These are phyloP conservation scores for Ogataea chonburiensis DNA, from an alignment of 805 yeast species.

Conservation along the genomic window DNA sequence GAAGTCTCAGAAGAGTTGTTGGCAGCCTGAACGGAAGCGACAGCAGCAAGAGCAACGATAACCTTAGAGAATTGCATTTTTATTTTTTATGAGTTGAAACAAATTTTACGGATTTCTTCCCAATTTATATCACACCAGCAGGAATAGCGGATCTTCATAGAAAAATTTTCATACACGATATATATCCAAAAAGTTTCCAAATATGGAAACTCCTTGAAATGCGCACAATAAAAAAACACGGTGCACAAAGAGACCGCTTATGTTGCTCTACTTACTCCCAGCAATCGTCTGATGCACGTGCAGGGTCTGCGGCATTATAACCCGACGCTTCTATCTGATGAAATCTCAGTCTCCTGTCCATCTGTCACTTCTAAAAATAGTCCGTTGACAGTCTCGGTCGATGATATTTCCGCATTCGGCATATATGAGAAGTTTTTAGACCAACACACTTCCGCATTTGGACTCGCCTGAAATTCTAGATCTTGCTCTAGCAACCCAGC, in stretches of 20 bases:
- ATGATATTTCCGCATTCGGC: neutral
- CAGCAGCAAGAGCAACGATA: slow-evolving; percentile 68
- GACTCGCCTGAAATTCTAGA: slow-evolving; percentile 1
- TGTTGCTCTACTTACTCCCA: too few species aligned
- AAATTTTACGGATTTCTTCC: slow-evolving; percentile 2
- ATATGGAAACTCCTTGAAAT: slow-evolving; percentile 5
- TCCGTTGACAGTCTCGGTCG: neutral
- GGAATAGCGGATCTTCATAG: slow-evolving; percentile 3
- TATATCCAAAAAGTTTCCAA: slow-evolving; percentile 4
- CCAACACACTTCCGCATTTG: slow-evolving; percentile 3
- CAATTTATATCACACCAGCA: slow-evolving; percentile 15
- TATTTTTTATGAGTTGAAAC: slow-evolving; percentile 5
- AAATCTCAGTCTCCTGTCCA: too few species aligned
- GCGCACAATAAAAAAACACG: slow-evolving; percentile 6
- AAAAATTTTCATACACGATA: slow-evolving; percentile 11
- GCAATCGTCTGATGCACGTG: too few species aligned
- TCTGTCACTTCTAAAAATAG: slow-evolving; percentile 5
- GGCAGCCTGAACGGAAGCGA: slow-evolving; percentile 66
- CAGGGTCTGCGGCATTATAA: too few species aligned
- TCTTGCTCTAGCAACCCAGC: slow-evolving; percentile 1
- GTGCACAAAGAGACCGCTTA: too few species aligned
- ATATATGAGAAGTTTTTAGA: neutral
- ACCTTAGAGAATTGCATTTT: slow-evolving; percentile 73
- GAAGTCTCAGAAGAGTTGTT: slow-evolving; percentile 44
- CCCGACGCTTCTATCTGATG: too few species aligned